Base-by-base conservation (phyloP, 208 protist genomes). In the Crithidia brevicula region DNA sequence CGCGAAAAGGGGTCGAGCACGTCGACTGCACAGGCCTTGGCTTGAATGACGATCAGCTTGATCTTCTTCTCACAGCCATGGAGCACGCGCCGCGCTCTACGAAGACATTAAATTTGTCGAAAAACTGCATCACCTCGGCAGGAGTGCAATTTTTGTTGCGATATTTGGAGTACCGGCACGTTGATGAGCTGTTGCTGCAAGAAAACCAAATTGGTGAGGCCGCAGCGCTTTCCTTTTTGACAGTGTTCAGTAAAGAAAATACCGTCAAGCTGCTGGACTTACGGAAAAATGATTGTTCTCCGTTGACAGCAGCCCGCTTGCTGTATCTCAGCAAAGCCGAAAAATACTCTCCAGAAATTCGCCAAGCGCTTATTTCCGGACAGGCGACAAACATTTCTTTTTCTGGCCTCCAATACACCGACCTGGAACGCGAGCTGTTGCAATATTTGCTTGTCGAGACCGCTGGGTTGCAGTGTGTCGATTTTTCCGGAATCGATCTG, bases 171-270 rank as follows among this genome's bases (percentile, higher is more conserved):
- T 82, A 73, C 22, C 62, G 43, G 10, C 56, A 69, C 10, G 42
- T 95, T 9, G 28, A 76, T 20, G 79, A 92, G 36, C 61, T 95
- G 2, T 45, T 88, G 9, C 68, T 95, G 34, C 30, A 56, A 18
- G 69, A 77, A 38, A 95, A 95, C 59, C 43, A 85, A 52, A 93
- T 95, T 65, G 79, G 77, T 15, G 83, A 95, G 27, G 75, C 59
- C 30, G 89, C 86, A 13, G 81, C 83, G 18, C 65, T 68, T 11
- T 60, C 50, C 4, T 88, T 95, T 68, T 36, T 95, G 51, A 51
- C 36, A 1, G 13, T 93, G 13, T 91, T 88, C 54, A 54, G 62
- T 15, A 64, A 47, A 54, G 67, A 52, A 46, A 53, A 47, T 5
- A 66, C 34, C 11, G 36, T 72, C 51, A 84, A 68, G 22, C 50